Evolutionary conservation across 805 yeast genomes (phyloP), one percentile per base, ranked within the genome.

Genomic region (Hanseniaspora taiwanica): DNA sequence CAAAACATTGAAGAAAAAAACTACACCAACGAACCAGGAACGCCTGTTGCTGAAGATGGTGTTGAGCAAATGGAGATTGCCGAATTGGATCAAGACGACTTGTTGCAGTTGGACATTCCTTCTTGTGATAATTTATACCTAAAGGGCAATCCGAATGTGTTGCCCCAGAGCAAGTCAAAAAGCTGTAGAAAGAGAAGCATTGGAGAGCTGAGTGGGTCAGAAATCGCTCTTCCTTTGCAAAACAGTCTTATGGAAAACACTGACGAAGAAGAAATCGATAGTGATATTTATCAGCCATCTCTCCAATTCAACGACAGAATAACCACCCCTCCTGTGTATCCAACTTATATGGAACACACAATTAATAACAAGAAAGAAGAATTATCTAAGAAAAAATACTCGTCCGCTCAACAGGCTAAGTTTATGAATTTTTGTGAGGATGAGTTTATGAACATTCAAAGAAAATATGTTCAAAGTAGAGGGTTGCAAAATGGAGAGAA

Each of bases 381-480:
- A 19, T 21, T 37, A 1, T 31, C 38, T 2, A 42, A 37, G 10
- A 53, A 62, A 42, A 52, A 60, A 34, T 56, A 72, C 2, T 63
- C 70, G 0, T 47, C 53, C 34, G 45, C 65, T 0, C 86, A 80
- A 48, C 81, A 78, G 51, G 69, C 76, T 35, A 67, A 69, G 46
- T 63, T 78, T 43, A 58, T 71, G 18, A 59, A 63, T 17, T 76
- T 74, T 47, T 64, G 78, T 31, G 86, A 78, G 46, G 68, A 65
- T 8, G 59, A 65, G 31, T 56, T 77, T 27, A 57, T 78, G 46
- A 63, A 62, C 14, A 64, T 78, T 10, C 81, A 77, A 45, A 62
- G 82, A 40, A 63, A 60, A 44, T 76, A 72, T 52, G 65, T 61
- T 13, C 70, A 66, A 48, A 65, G 65, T n/a, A 56, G 61, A 38